Conservation (phyloP, 1,284 basidiomycete species). For the Wallemia hederae region DNA sequence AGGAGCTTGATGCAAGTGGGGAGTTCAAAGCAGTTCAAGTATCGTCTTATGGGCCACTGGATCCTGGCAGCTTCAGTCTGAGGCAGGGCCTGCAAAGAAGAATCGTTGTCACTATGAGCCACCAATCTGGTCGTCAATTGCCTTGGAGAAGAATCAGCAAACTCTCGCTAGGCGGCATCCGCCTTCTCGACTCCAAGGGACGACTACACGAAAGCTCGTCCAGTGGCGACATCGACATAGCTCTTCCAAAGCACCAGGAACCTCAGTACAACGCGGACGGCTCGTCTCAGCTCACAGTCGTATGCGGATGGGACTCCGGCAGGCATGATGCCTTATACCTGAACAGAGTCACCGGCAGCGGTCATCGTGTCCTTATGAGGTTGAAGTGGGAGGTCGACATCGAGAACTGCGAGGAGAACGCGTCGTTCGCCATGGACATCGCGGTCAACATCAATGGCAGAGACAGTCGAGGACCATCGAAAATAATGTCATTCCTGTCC, state of each 20-base stretch:
- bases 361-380: slow-evolving; percentile 51
- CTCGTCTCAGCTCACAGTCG: slow-evolving; percentile 34
- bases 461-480: slow-evolving; percentile 55
- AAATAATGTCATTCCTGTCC: slow-evolving; percentile 40
- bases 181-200: slow-evolving; percentile 57
- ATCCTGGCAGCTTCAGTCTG: slow-evolving; percentile 60
- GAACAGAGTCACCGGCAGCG: slow-evolving; percentile 48
- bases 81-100: slow-evolving; percentile 81
- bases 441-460: slow-evolving; percentile 60
- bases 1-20: slow-evolving; percentile 58
- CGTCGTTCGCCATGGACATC: slow-evolving; percentile 60
- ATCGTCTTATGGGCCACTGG: slow-evolving; percentile 39
- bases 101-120: slow-evolving; percentile 41
- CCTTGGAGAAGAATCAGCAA: slow-evolving; percentile 54
- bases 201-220: slow-evolving; percentile 42
- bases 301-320: slow-evolving; percentile 74
- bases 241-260: slow-evolving; percentile 37
- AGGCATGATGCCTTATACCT: slow-evolving; percentile 61
- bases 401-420: slow-evolving; percentile 52
- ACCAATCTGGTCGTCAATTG: slow-evolving; percentile 64
- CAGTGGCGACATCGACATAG: slow-evolving; percentile 34
- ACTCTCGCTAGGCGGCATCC: slow-evolving; percentile 49
- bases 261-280: slow-evolving; percentile 53
- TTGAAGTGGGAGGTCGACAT: slow-evolving; percentile 47
- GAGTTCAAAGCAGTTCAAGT: slow-evolving; percentile 61